phyloP scores from a whole-genome alignment of 2,329 filamentous ascomycete genomes.

The Aureobasidium sp. region DNA sequence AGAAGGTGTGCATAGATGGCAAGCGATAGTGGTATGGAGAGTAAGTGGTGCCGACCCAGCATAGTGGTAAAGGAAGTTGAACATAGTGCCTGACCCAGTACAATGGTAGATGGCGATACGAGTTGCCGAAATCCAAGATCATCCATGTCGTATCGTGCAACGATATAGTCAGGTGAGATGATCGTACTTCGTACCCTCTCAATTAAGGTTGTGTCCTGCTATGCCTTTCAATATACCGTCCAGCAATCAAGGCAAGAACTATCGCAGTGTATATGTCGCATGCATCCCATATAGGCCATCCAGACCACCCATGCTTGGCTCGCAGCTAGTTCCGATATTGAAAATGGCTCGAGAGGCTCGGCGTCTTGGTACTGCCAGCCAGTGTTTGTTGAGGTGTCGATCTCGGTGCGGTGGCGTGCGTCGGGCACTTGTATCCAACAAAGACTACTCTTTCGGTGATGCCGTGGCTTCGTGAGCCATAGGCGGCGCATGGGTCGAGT shows the following conservation, averaged over 20 bases:
- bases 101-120: background rate
- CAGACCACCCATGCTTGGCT: background rate
- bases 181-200: background rate
- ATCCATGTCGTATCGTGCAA: background rate
- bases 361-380: background rate
- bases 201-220: background rate
- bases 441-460: constrained; percentile 68
- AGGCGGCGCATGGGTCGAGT: constrained; percentile 70
- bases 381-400: background rate
- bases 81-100: background rate
- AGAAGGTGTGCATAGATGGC: too few relatives aligned
- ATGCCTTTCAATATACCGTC: background rate
- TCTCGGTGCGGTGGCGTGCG: background rate
- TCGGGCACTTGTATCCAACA: constrained; percentile 69
- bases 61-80: background rate
- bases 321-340: background rate
- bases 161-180: background rate
- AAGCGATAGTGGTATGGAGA: too few relatives aligned
- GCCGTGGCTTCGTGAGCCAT: constrained; percentile 62
- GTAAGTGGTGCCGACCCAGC: background rate
- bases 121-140: background rate
- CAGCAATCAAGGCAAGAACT: background rate
- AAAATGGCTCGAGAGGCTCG: background rate
- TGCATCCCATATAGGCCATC: background rate
- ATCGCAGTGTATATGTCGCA: background rate